A percentile compares a stretch with the other conserved stretches of the same genome.
phyloP scores from a whole-genome alignment of 129 eudicot genomes.

The sunflower (Helianthus annuus) region DNA sequence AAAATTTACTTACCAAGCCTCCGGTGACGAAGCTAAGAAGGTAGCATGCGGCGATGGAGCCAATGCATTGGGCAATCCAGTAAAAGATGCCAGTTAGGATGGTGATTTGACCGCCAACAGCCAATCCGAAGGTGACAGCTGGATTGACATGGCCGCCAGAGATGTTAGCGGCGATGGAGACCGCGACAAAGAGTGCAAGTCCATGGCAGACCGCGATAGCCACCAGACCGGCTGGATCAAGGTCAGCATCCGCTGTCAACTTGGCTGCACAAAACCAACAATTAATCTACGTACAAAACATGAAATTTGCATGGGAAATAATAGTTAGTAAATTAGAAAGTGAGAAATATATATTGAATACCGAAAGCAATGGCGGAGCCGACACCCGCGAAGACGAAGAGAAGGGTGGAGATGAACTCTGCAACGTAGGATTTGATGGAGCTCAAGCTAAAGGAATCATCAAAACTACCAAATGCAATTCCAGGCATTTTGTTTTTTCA shows the following conservation, averaged over 20 bases:
- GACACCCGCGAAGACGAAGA: constrained; percentile 88
- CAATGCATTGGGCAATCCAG: constrained; percentile 60
- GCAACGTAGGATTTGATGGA: constrained; percentile 70
- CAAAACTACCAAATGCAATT: constrained; percentile 64
- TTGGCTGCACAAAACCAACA: constrained; percentile 35
- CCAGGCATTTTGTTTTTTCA: constrained; percentile 46
- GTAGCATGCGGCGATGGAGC: constrained; percentile 52
- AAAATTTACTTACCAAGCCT: constrained; percentile 26
- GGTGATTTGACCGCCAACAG: constrained; percentile 66
- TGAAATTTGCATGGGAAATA: background rate
- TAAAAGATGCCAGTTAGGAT: constrained; percentile 57
- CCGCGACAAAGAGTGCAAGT: constrained; percentile 65
- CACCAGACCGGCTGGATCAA: constrained; percentile 57
- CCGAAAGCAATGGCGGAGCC: constrained; percentile 87
- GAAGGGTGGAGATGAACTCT: constrained; percentile 82
- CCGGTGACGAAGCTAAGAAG: constrained; percentile 48
- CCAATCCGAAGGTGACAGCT: constrained; percentile 72
- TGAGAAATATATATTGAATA: constrained; percentile 18
- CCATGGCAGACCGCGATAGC: constrained; percentile 61
- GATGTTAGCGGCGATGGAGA: constrained; percentile 61
- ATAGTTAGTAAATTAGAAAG: background rate
- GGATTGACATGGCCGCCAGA: constrained; percentile 71
- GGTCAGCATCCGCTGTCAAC: constrained; percentile 49
- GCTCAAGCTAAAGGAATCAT: constrained; percentile 56
- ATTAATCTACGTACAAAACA: background rate